Conservation (phyloP, 2,329 filamentous ascomycete species). For the Microdochium paspali region DNA sequence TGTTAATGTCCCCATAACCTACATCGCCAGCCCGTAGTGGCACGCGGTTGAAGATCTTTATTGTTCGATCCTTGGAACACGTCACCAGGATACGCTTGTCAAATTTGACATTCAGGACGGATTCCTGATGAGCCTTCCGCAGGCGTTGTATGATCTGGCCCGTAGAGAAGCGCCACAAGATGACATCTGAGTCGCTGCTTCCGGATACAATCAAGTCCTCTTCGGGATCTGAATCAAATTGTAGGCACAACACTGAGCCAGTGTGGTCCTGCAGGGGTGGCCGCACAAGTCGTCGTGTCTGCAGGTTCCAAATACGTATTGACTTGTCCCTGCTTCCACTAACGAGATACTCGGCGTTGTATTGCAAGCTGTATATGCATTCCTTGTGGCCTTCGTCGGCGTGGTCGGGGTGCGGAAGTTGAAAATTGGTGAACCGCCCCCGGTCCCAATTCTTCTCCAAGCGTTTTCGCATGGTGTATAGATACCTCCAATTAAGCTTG, state of each 20-base stretch:
- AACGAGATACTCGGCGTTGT: slow-evolving; percentile 74
- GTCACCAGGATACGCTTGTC: slow-evolving; percentile 88
- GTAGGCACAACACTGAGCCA: slow-evolving; percentile 86
- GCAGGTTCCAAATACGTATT: slow-evolving; percentile 82
- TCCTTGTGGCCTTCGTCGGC: slow-evolving; percentile 79
- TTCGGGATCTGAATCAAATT: slow-evolving; percentile 81
- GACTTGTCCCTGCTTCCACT: slow-evolving; percentile 87
- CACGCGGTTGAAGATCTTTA: slow-evolving; percentile 88
- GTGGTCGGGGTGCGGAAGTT: slow-evolving; percentile 75
- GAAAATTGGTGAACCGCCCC: slow-evolving; percentile 76
- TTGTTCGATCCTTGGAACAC: slow-evolving; percentile 93
- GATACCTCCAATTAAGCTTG: slow-evolving; percentile 82
- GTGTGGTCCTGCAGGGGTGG: slow-evolving; percentile 67
- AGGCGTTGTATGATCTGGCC: slow-evolving; percentile 74
- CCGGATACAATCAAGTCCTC: slow-evolving; percentile 94
- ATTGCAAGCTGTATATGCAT: slow-evolving; percentile 93
- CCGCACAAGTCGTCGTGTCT: slow-evolving; percentile 66
- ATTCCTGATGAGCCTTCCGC: slow-evolving; percentile 71
- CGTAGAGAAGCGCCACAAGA: slow-evolving; percentile 89
- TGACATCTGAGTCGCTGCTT: slow-evolving; percentile 84
- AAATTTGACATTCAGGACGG: slow-evolving; percentile 87
- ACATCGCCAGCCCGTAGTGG: slow-evolving; percentile 52
- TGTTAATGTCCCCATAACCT: slow-evolving; percentile 36
- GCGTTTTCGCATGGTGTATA: slow-evolving; percentile 79
- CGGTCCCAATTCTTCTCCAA: slow-evolving; percentile 89